Evolutionary conservation across 495 filamentous ascomycete species (phyloP).

Genomic region (Penicilliopsis zonata): DNA sequence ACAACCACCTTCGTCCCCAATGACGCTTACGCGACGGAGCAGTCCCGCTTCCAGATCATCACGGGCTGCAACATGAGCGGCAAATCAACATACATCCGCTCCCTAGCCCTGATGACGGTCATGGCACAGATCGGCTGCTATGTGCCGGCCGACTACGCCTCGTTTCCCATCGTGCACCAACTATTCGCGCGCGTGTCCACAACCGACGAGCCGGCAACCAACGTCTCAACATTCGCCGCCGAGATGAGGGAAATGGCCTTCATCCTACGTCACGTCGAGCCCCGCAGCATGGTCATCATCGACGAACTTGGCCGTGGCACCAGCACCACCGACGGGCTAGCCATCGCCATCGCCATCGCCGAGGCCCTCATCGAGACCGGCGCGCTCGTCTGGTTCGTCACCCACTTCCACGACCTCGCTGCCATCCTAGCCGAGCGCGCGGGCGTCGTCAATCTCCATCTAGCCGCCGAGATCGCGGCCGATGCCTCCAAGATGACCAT

Average conservation of each 20-base stretch:
- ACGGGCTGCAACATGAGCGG: slow-evolving; percentile 98
- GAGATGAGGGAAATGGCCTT: slow-evolving; percentile 96
- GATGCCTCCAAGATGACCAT: slow-evolving; percentile 55
- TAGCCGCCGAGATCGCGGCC: slow-evolving; percentile 53
- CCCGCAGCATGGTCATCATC: slow-evolving; percentile 67
- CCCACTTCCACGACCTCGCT: slow-evolving; percentile 80
- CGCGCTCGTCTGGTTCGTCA: slow-evolving; percentile 80
- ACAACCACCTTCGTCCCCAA: slow-evolving; percentile 66
- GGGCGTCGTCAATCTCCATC: slow-evolving; percentile 72
- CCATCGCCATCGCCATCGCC: slow-evolving; percentile 78
- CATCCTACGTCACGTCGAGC: slow-evolving; percentile 69
- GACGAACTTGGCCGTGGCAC: slow-evolving; percentile 93
- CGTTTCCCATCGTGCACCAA: slow-evolving; percentile 67
- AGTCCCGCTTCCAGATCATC: slow-evolving; percentile 79
- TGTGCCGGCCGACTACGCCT: slow-evolving; percentile 74
- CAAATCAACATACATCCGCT: slow-evolving; percentile 92
- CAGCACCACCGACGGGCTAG: slow-evolving; percentile 75
- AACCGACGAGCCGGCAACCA: slow-evolving; percentile 81
- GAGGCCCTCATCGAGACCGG: slow-evolving; percentile 72
- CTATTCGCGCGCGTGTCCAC: slow-evolving; percentile 80
- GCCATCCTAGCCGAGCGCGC: slow-evolving; percentile 57
- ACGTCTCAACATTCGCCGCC: slow-evolving; percentile 83
- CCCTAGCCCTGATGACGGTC: slow-evolving; percentile 69
- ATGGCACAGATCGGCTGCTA: slow-evolving; percentile 94
- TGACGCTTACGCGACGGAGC: slow-evolving; percentile 69